These are phyloP conservation scores for Hypomontagnella monticulosa DNA, from an alignment of 495 filamentous ascomycete species.

Conservation along the genomic window DNA sequence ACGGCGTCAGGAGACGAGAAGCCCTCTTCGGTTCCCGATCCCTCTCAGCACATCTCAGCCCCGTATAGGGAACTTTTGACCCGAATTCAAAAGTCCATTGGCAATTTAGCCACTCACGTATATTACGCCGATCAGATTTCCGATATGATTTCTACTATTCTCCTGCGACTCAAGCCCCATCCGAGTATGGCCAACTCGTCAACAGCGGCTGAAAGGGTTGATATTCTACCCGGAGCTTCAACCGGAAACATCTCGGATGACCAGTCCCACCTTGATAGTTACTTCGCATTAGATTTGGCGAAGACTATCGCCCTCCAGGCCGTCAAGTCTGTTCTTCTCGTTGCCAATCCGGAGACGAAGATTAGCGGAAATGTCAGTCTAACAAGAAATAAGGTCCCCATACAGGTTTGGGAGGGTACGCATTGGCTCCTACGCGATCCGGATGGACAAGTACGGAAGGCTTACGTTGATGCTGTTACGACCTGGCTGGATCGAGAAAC, in stretches of 20 bases:
- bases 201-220: constrained; percentile 52
- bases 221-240: constrained; percentile 44
- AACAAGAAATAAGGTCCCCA: constrained; percentile 74
- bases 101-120: constrained; percentile 86
- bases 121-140: constrained; percentile 95
- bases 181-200: constrained; percentile 51
- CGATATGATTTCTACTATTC: constrained; percentile 85
- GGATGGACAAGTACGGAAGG: constrained; percentile 77
- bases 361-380: constrained; percentile 68
- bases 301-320: constrained; percentile 80
- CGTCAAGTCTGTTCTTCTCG: constrained; percentile 79
- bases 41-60: constrained; percentile 34
- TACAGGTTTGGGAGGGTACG: constrained; percentile 89
- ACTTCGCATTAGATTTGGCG: constrained; percentile 78
- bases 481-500: constrained; percentile 87
- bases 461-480: constrained; percentile 82
- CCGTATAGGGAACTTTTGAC: constrained; percentile 66
- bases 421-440: constrained; percentile 86
- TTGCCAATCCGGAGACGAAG: constrained; percentile 74
- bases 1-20: constrained; percentile 38
- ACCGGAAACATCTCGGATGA: constrained; percentile 48
- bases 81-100: constrained; percentile 79
- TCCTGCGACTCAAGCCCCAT: constrained; percentile 76
- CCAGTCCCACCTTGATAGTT: constrained; percentile 60
- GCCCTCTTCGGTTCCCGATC: constrained; percentile 35